Percentiles rank a stretch among this genome's conserved stretches.
Evolutionary conservation across 2,329 filamentous ascomycete species (phyloP).

Genomic region (Ceratocystis destructans): DNA sequence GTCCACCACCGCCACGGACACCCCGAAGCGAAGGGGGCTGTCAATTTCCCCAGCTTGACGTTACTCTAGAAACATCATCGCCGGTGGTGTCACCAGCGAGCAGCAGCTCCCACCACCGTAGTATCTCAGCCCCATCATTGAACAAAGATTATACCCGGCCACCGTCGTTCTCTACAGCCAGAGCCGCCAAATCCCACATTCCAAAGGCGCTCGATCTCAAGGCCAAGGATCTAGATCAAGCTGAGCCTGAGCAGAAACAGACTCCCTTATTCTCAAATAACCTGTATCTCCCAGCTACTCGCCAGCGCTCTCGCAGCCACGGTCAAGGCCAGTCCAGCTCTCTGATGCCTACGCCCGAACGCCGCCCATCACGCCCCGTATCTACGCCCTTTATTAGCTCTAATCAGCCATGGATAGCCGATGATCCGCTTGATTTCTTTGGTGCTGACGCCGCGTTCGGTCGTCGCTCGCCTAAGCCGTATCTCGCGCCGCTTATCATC

Average conservation of each 20-base stretch:
- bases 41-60: constrained; percentile 4
- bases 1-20: neutral
- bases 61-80: constrained; percentile 12
- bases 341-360: neutral
- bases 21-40: neutral
- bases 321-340: neutral
- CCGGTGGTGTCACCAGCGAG: neutral
- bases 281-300: constrained; percentile 14
- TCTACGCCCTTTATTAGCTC: constrained; percentile 15
- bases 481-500: constrained; percentile 13
- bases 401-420: constrained; percentile 16
- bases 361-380: constrained; percentile 5
- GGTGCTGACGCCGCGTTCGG: neutral
- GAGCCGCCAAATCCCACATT: neutral
- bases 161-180: neutral
- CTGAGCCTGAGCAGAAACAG: constrained; percentile 8
- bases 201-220: constrained; percentile 6
- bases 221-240: neutral
- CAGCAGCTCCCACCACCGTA: constrained; percentile 9
- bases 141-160: neutral
- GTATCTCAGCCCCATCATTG: constrained; percentile 13
- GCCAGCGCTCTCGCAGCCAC: constrained; percentile 10
- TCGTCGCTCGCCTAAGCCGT: constrained; percentile 10
- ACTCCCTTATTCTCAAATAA: constrained; percentile 17
- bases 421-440: constrained; percentile 11